A percentile compares a stretch with the other conserved stretches of the same genome.
Evolutionary conservation across 352 stramenopile genomes (phyloP).

Genomic region (Pythium pyrilobum): DNA sequence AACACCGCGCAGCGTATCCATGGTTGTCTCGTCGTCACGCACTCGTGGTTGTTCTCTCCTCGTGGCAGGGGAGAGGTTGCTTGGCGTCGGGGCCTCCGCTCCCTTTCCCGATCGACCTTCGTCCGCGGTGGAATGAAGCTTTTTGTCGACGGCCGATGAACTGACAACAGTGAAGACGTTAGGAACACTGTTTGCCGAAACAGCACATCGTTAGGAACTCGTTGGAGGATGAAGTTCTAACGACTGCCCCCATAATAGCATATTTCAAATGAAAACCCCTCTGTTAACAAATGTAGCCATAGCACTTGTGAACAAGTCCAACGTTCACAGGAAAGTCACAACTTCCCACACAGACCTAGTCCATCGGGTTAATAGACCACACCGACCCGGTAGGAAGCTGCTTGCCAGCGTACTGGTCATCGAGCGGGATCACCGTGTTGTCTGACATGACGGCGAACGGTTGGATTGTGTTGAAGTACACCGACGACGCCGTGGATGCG

Average conservation of each 20-base stretch:
- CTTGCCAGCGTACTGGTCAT: constrained; percentile 24
- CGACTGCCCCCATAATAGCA: too few relatives aligned
- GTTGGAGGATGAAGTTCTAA: constrained; percentile 13
- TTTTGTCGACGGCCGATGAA: too few relatives aligned
- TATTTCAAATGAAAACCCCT: not conserved
- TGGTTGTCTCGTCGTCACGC: not conserved
- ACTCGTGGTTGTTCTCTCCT: not conserved
- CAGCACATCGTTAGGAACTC: not conserved
- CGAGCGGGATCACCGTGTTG: constrained; percentile 19
- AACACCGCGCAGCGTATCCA: constrained; percentile 28
- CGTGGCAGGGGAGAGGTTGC: not conserved
- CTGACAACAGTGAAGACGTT: not conserved
- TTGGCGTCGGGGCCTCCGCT: too few relatives aligned
- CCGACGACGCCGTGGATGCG: constrained; percentile 11
- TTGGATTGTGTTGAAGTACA: constrained; percentile 27
- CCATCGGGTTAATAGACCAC: constrained; percentile 24
- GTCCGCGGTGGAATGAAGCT: too few relatives aligned
- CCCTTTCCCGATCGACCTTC: too few relatives aligned
- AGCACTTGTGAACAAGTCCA: not conserved
- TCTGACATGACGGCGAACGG: constrained; percentile 24
- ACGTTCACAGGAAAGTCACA: too few relatives aligned
- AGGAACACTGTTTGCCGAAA: constrained; percentile 17
- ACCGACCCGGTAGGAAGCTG: not conserved
- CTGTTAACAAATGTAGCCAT: constrained; percentile 8
- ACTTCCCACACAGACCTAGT: too few relatives aligned